Evolutionary conservation across 2,329 filamentous ascomycete species (phyloP).

Genomic region (Ambrosiella beaveri): DNA sequence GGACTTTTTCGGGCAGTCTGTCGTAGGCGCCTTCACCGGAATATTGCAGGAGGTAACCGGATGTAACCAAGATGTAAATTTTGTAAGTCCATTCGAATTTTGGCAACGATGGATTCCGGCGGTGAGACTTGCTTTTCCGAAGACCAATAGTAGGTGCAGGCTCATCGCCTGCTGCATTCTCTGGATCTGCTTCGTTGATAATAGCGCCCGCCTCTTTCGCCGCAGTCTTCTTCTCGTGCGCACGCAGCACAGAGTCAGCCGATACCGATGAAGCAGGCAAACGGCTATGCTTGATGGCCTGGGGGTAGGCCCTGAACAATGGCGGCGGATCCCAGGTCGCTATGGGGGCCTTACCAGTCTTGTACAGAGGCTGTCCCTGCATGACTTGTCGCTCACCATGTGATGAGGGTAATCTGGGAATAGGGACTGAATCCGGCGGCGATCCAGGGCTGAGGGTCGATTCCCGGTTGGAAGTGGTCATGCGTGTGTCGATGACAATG

Average conservation of each 20-base stretch:
- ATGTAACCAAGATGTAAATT: conserved; percentile 52
- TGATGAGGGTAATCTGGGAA: conserved; percentile 9
- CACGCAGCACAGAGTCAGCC: conserved; percentile 45
- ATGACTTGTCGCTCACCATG: conserved; percentile 2
- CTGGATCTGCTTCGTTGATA: neutral
- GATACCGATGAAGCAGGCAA: conserved; percentile 50
- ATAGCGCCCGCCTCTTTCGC: neutral
- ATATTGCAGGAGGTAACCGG: conserved; percentile 61
- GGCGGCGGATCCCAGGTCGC: conserved; percentile 51
- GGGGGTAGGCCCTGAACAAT: conserved; percentile 73
- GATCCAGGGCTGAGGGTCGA: conserved; percentile 3
- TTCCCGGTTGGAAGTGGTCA: conserved; percentile 1
- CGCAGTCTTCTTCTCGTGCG: conserved; percentile 18
- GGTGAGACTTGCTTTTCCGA: conserved; percentile 28
- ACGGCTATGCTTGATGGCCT: conserved; percentile 58
- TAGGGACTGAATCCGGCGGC: conserved; percentile 9
- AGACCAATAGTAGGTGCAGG: neutral
- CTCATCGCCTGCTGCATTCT: neutral
- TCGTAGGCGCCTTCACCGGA: conserved; percentile 52
- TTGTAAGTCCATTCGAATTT: conserved; percentile 52
- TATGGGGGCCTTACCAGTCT: conserved; percentile 15
- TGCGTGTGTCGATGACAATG: conserved; percentile 13
- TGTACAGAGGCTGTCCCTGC: conserved; percentile 16
- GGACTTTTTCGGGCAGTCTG: conserved; percentile 53
- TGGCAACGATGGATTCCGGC: conserved; percentile 25